Evolutionary conservation across 2,329 filamentous ascomycete species (phyloP).

Genomic region (Paracorniculantispora psalliotae): DNA sequence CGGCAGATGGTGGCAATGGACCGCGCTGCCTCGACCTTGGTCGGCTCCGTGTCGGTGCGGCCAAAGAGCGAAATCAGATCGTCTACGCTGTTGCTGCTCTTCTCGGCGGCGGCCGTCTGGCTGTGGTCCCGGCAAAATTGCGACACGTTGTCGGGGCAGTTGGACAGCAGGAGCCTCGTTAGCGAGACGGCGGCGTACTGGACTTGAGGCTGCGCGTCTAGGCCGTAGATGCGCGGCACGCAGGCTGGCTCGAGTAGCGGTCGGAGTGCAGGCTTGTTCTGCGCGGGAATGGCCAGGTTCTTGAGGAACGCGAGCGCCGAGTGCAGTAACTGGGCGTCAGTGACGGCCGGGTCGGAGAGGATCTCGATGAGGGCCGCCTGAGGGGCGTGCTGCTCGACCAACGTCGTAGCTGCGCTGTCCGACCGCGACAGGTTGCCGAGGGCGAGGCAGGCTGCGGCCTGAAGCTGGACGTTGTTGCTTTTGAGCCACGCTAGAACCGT

Average conservation of each 20-base stretch:
- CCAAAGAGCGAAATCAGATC: slow-evolving; percentile 33
- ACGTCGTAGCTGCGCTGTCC: slow-evolving; percentile 46
- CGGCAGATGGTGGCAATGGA: slow-evolving; percentile 49
- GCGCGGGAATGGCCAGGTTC: slow-evolving; percentile 55
- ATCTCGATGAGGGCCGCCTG: slow-evolving; percentile 42
- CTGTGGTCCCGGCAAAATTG: slow-evolving; percentile 33
- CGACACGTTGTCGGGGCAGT: slow-evolving; percentile 47
- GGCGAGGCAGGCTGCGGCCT: slow-evolving; percentile 53
- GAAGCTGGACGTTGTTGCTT: slow-evolving; percentile 38
- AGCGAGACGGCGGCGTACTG: slow-evolving; percentile 58
- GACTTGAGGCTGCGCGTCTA: slow-evolving; percentile 49
- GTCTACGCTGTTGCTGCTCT: slow-evolving; percentile 31
- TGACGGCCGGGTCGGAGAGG: slow-evolving; percentile 36
- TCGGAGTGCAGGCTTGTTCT: slow-evolving; percentile 50
- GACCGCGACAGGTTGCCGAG: slow-evolving; percentile 59
- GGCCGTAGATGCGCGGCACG: slow-evolving; percentile 50
- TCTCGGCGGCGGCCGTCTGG: slow-evolving; percentile 10
- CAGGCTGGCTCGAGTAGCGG: slow-evolving; percentile 39
- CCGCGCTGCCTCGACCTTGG: slow-evolving; percentile 55
- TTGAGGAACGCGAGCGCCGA: slow-evolving; percentile 57
- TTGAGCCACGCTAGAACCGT: slow-evolving; percentile 45
- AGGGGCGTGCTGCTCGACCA: slow-evolving; percentile 40
- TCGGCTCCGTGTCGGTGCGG: slow-evolving; percentile 42
- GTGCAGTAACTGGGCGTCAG: slow-evolving; percentile 50
- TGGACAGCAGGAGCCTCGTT: slow-evolving; percentile 50